Percentiles rank a stretch among this genome's conserved stretches.
Conservation (phyloP, 2,329 filamentous ascomycete species). For the Aspergillus spinulosporus region DNA sequence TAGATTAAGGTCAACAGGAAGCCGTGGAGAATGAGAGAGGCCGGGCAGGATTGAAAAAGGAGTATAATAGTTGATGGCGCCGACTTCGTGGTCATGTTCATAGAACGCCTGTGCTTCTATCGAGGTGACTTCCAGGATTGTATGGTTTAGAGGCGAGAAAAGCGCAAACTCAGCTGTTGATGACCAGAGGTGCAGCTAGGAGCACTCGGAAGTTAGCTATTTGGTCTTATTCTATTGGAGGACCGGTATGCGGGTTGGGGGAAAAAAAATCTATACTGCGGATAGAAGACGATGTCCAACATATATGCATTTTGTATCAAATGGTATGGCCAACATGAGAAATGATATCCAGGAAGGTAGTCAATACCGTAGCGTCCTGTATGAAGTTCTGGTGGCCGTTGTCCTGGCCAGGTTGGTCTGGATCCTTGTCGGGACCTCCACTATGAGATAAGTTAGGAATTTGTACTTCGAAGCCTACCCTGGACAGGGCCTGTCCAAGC, state of each 20-base stretch:
- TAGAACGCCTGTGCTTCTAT: constrained; percentile 86
- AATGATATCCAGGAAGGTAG: constrained; percentile 24
- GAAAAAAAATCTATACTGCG: constrained; percentile 29
- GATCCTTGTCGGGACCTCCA: constrained; percentile 36
- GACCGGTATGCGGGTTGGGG: not conserved
- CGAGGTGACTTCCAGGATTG: constrained; percentile 72
- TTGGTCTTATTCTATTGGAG: not conserved
- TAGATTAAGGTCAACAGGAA: constrained; percentile 80
- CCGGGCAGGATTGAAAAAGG: constrained; percentile 79
- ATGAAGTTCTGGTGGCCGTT: constrained; percentile 68
- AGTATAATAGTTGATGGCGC: constrained; percentile 71
- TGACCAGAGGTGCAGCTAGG: constrained; percentile 71
- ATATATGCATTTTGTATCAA: constrained; percentile 12
- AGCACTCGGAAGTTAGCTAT: constrained; percentile 19
- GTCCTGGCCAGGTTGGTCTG: constrained; percentile 33
- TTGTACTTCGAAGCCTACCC: constrained; percentile 68
- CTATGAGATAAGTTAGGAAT: constrained; percentile 67
- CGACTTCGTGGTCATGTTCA: constrained; percentile 74
- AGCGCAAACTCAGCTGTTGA: constrained; percentile 84
- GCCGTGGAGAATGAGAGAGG: constrained; percentile 66
- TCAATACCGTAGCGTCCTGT: constrained; percentile 67
- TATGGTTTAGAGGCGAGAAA: constrained; percentile 71
- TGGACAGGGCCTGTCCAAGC: constrained; percentile 71
- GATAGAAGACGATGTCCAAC: constrained; percentile 14
- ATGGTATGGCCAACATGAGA: constrained; percentile 12